Conservation (phyloP, 2,329 filamentous ascomycete genomes). For the Sclerotiophoma versabilis region DNA sequence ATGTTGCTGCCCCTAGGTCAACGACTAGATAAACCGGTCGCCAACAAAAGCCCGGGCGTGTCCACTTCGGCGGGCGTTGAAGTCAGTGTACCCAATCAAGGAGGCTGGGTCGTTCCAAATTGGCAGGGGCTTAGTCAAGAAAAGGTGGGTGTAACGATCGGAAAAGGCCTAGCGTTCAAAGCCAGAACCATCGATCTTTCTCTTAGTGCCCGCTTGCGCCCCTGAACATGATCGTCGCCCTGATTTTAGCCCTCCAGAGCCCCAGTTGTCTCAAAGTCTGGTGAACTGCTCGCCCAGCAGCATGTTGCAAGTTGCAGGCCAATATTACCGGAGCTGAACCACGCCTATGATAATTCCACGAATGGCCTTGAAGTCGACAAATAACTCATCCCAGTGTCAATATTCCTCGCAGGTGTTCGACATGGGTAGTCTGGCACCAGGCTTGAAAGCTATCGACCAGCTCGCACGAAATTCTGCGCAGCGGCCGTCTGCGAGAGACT, state of each 20-base stretch:
- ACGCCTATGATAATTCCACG: neutral
- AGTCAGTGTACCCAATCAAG: neutral
- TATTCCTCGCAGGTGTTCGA: neutral
- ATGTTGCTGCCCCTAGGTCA: neutral
- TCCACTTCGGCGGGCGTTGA: neutral
- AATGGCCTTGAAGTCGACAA: neutral
- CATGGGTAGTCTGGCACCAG: neutral
- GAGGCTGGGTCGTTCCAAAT: slow-evolving; percentile 1
- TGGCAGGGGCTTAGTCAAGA: neutral
- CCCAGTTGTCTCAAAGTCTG: slow-evolving; percentile 6
- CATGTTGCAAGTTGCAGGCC: slow-evolving; percentile 1
- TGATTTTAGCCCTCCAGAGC: slow-evolving; percentile 7
- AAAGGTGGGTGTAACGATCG: neutral
- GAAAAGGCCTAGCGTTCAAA: neutral
- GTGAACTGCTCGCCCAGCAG: slow-evolving; percentile 11
- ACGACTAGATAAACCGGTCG: neutral
- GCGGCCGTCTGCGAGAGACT: neutral
- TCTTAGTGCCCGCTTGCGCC: neutral
- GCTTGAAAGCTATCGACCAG: neutral
- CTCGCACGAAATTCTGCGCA: neutral
- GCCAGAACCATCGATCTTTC: slow-evolving; percentile 5
- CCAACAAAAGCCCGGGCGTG: neutral
- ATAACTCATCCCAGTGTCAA: neutral
- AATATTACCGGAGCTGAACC: neutral
- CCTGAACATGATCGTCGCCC: slow-evolving; percentile 1